Evolutionary conservation across 352 stramenopile genomes (phyloP), one percentile per base, ranked within the genome.

Genomic region (Globisporangium apiculatum): DNA sequence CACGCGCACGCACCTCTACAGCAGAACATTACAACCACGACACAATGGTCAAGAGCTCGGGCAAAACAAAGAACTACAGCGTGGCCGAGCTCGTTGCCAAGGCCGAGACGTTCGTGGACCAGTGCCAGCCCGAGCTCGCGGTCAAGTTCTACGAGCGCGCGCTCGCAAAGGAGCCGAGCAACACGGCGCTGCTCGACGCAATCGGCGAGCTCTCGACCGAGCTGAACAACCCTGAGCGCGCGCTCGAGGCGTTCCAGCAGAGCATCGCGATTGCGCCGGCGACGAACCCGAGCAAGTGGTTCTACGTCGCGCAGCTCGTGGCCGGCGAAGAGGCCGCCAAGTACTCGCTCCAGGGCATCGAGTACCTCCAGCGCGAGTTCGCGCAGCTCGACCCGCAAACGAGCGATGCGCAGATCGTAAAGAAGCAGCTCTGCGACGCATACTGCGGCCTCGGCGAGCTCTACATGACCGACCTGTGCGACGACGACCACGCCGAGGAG

Each of bases 391-490:
- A 77, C 45, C 57, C 66, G 12, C 31, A 65, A 57, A 76, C 76
- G 41, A 73, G 76, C 38, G 81, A 86, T 18, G 79, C 80, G 35
- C 51, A 73, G 15, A 68, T 77, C 12, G 72, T 93, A 49, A 89
- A 89, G 67, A 91, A 96, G 72, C 93, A 98, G 73, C 86, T 98
- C 31, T 95, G 89, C 52, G 85, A 94, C 55, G 95, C 93, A 41
- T 97, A 96, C 70, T 98, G 94, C 73, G 91, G 86, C 7, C 76
- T 99, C 12, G 93, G 89, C 10, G 97, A 99, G 76, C 83, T 99
- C 15, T 99, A 98, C 72, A 93, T 99, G 81, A 99, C 96, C 35
- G 96, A 99, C 68, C 75, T 99, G 46, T 99, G 85, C 59, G 83
- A 92, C 65, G 71, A 88, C 67, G 73, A 95, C 58, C 86, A 98